Conservation (phyloP, 1,284 basidiomycete species). For the Tremellales sp. region DNA sequence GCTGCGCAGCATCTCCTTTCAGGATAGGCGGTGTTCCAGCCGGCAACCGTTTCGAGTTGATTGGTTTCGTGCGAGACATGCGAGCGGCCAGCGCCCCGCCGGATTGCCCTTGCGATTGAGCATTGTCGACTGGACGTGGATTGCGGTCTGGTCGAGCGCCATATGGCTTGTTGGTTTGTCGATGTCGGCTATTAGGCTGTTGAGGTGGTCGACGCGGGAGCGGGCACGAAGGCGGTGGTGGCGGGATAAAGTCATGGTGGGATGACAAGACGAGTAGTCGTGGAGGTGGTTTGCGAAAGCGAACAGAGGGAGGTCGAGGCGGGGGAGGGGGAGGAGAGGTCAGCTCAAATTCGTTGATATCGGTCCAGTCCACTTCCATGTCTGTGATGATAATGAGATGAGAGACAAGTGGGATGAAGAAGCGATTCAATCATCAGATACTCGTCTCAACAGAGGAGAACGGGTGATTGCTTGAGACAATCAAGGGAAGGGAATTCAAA, state of each 20-base stretch:
- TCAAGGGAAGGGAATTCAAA: too few relatives aligned
- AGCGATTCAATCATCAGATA: too few relatives aligned
- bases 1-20: slow-evolving; percentile 5
- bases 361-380: too few relatives aligned
- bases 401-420: too few relatives aligned
- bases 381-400: too few relatives aligned
- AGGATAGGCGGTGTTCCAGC: slow-evolving; percentile 15
- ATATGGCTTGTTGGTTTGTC: background rate
- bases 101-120: slow-evolving; percentile 4
- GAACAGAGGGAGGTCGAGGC: too few relatives aligned
- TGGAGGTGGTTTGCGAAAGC: too few relatives aligned
- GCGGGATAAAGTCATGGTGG: background rate
- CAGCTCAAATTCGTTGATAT: too few relatives aligned
- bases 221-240: background rate
- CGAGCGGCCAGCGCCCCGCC: background rate
- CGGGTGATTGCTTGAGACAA: too few relatives aligned
- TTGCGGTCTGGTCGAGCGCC: slow-evolving; percentile 1
- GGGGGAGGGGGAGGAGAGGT: too few relatives aligned
- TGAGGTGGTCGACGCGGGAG: background rate
- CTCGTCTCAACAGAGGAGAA: too few relatives aligned
- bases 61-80: background rate
- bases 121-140: slow-evolving; percentile 4
- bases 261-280: too few relatives aligned
- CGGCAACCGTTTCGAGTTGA: slow-evolving; percentile 5
- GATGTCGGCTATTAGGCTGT: slow-evolving; percentile 11